Evolutionary conservation across 306 rosid species (phyloP).

Genomic region (Inga leiocalycina): DNA sequence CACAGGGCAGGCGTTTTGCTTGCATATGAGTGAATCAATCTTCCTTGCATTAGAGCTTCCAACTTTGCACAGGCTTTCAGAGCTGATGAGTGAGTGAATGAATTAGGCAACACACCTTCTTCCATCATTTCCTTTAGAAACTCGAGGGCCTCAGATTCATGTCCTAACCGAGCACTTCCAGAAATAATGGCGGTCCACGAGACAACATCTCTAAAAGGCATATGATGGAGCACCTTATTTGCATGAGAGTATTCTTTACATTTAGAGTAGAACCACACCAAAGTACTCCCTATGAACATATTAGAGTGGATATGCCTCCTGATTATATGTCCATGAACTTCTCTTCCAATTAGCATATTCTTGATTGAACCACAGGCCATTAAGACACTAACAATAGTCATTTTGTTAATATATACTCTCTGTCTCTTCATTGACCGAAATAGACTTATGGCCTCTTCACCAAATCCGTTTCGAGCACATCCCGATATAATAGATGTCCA

Average conservation of each 20-base stretch:
- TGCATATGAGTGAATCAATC: conserved; percentile 74
- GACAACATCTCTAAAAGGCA: conserved; percentile 83
- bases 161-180: conserved; percentile 68
- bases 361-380: conserved; percentile 80
- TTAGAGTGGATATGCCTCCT: conserved; percentile 48
- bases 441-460: conserved; percentile 70
- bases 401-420: conserved; percentile 54
- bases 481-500: conserved; percentile 97
- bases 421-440: conserved; percentile 72
- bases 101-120: conserved; percentile 85
- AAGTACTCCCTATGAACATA: conserved; percentile 63
- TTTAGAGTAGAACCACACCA: conserved; percentile 94
- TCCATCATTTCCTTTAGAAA: conserved; percentile 72
- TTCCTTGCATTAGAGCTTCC: conserved; percentile 64
- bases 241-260: conserved; percentile 69
- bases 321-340: conserved; percentile 79
- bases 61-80: conserved; percentile 81
- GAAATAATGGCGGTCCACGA: conserved; percentile 97
- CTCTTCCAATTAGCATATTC: conserved; percentile 62
- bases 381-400: conserved; percentile 71
- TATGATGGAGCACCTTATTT: conserved; percentile 63
- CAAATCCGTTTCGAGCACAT: conserved; percentile 75
- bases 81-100: conserved; percentile 79
- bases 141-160: conserved; percentile 72
- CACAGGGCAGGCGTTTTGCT: conserved; percentile 68